Base-by-base conservation (phyloP, 2,329 filamentous ascomycete species). In the Fusarium brachygibbosum region DNA sequence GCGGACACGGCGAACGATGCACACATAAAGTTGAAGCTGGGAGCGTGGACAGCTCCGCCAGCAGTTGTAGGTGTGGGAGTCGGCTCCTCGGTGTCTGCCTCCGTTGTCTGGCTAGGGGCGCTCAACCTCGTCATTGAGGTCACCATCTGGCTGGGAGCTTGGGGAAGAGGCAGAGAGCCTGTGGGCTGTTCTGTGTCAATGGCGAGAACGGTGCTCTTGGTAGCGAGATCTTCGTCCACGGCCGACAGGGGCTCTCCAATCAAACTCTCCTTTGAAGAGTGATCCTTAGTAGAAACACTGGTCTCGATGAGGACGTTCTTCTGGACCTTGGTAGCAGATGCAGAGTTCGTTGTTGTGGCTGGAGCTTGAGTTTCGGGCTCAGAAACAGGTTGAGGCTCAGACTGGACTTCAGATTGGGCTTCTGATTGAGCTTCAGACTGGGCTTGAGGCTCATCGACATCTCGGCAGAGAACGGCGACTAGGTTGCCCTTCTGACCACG, bases 401-500 rank as follows among this genome's bases (percentile, higher is more conserved):
- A 50, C 28, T 70, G 42, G 19, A 66, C 34, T 25, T 66, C 57
- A n/a, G 48, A 40, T 23, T 70, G 32, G 16, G 56, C 29, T 32
- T 63, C 40, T 8, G 66, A 44, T 31, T 49, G 40, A 23, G 53
- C 32, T 38, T 64, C 41, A 9, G 67, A 41, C 28, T 50, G 38
- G 16, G 71, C 34, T n/a, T 66, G 55, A 19, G 52, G 35, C 25
- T 72, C 66, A 11, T 57, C 59, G 13, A 65, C 38, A 19, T 63
- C 42, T 31, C 67, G 69, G 54, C 82, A 84, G 7, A 83, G 69
- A 3, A 79, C 66, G 9, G 70, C 68, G n/a, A 80, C 74, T 9
- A 84, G 73, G 34, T 78, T 75, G 5, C 80, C 81, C 21, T 70
- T 60, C 54, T 82, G 70, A 2, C 78, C 80, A 37, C 79, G 77